Evolutionary conservation across 1,284 basidiomycete species (phyloP).

Genomic region (Anthracocystis setariae): DNA sequence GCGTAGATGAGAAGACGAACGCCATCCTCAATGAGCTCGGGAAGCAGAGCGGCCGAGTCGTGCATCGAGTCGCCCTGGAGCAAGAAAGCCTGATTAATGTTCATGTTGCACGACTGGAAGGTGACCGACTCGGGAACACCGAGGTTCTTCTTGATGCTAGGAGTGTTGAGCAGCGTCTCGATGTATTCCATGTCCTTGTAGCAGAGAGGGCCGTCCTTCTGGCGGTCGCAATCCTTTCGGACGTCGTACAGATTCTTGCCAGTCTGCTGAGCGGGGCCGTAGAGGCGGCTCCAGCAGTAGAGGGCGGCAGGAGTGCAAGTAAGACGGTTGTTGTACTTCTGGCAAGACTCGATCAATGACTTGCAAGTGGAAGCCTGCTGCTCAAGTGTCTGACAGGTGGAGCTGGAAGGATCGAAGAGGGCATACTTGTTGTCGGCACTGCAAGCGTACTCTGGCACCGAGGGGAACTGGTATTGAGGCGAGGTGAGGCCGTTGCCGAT

Average conservation of each 20-base stretch:
- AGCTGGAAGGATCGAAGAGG: conserved; percentile 77
- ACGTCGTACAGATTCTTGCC: conserved; percentile 79
- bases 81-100: conserved; percentile 77
- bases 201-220: conserved; percentile 73
- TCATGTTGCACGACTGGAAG: conserved; percentile 73
- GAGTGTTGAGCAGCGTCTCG: conserved; percentile 66
- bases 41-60: conserved; percentile 78
- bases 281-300: conserved; percentile 70
- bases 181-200: conserved; percentile 74
- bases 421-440: conserved; percentile 71
- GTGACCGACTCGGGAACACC: conserved; percentile 75
- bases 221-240: conserved; percentile 77
- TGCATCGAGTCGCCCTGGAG: conserved; percentile 81
- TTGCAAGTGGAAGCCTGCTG: conserved; percentile 78
- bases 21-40: conserved; percentile 79
- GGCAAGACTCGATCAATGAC: conserved; percentile 70
- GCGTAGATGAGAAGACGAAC: conserved; percentile 83
- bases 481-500: conserved; percentile 66
- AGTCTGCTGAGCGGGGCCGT: conserved; percentile 71
- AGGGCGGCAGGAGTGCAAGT: conserved; percentile 73
- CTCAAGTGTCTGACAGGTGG: conserved; percentile 75
- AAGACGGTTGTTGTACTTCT: conserved; percentile 62
- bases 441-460: conserved; percentile 82
- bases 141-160: conserved; percentile 77
- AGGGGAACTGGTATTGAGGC: conserved; percentile 67